Evolutionary conservation across 1,139 yeast species (phyloP).

Genomic region (Blastobotrys malaysiensis): DNA sequence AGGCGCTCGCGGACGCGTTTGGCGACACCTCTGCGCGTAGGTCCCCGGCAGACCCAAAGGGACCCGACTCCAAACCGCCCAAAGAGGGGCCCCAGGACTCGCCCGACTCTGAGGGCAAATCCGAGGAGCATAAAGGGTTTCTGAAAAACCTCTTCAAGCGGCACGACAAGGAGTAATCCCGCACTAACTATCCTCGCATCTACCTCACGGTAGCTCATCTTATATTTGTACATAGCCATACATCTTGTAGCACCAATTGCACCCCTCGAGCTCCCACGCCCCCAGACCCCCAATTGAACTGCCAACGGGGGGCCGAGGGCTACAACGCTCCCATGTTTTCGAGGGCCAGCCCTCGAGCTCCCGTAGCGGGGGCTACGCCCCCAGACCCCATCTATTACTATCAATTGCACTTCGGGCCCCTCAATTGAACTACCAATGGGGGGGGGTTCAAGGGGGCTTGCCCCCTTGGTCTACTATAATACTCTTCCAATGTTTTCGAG

Average conservation of each 20-base stretch:
- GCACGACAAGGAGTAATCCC: conserved; percentile 18
- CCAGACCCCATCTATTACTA: too few relatives aligned
- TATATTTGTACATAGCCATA: conserved; percentile 1
- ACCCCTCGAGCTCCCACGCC: neutral
- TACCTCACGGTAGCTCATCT: too few relatives aligned
- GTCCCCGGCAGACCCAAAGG: conserved; percentile 43
- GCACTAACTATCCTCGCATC: conserved; percentile 8
- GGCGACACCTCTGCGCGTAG: conserved; percentile 69
- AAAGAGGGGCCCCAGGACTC: neutral
- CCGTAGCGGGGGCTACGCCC: too few relatives aligned
- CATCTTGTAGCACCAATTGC: neutral
- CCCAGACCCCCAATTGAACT: neutral
- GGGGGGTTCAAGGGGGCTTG: too few relatives aligned
- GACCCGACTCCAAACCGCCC: too few relatives aligned
- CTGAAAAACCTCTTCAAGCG: conserved; percentile 28
- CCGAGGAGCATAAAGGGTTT: conserved; percentile 20
- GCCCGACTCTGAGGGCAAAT: neutral
- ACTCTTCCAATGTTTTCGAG: too few relatives aligned
- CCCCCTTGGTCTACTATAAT: too few relatives aligned
- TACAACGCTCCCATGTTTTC: too few relatives aligned
- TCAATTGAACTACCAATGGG: too few relatives aligned
- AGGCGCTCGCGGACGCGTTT: conserved; percentile 88
- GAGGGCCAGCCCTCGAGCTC: too few relatives aligned
- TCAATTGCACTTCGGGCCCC: too few relatives aligned
- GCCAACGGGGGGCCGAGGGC: too few relatives aligned